These are phyloP conservation scores for Curvularia spicifera DNA, from an alignment of 2,329 filamentous ascomycete species.

Conservation along the genomic window DNA sequence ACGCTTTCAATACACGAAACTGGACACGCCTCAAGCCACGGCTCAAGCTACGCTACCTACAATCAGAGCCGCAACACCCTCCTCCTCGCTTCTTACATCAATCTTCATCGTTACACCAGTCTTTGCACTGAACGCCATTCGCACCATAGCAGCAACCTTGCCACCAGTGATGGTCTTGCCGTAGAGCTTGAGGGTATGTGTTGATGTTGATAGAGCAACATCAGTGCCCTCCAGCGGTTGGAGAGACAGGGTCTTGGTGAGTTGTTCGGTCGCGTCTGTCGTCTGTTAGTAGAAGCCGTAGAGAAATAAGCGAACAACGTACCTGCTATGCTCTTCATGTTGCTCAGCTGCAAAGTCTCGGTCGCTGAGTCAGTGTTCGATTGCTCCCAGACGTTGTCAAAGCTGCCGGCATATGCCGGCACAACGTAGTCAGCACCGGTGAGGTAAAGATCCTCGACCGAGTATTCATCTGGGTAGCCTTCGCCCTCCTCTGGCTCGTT, in stretches of 20 bases:
- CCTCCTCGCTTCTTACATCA: conserved; percentile 88
- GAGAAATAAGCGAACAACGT: conserved; percentile 49
- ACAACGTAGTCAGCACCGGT: conserved; percentile 92
- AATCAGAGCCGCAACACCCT: conserved; percentile 83
- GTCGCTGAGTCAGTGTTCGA: conserved; percentile 87
- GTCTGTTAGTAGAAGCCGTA: conserved; percentile 22
- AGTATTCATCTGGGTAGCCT: conserved; percentile 97
- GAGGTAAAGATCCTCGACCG: conserved; percentile 91
- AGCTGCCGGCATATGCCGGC: conserved; percentile 91
- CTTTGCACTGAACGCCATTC: conserved; percentile 94
- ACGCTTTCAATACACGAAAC: conserved; percentile 11
- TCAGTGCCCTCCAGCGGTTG: conserved; percentile 95
- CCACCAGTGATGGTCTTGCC: conserved; percentile 94
- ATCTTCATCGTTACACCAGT: conserved; percentile 96
- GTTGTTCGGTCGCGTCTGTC: conserved; percentile 87
- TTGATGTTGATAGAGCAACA: conserved; percentile 83
- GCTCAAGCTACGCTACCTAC: conserved; percentile 79
- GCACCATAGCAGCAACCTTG: conserved; percentile 82
- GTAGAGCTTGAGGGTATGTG: conserved; percentile 92
- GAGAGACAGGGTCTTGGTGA: conserved; percentile 83
- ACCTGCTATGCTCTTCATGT: conserved; percentile 92
- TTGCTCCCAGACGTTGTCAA: conserved; percentile 95
- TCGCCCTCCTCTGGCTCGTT: conserved; percentile 81
- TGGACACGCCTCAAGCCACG: background rate
- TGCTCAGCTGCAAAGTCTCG: conserved; percentile 86